phyloP scores from a whole-genome alignment of 1,284 basidiomycete genomes.

The Sporisorium graminicola region DNA sequence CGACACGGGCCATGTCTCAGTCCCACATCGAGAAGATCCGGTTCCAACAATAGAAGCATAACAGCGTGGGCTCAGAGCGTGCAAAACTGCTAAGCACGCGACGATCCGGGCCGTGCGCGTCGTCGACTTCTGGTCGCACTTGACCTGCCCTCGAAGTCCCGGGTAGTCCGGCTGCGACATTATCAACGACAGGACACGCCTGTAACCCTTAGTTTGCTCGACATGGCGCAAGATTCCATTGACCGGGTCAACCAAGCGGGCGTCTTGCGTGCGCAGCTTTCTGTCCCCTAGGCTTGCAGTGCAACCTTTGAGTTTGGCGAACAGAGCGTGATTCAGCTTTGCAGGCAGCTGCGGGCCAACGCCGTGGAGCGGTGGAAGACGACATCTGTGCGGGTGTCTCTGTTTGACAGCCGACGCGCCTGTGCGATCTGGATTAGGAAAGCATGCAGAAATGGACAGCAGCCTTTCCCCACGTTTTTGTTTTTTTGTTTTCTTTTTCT shows the following conservation, averaged over 20 bases:
- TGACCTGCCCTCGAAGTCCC: too few species aligned
- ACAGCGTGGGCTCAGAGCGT: neutral
- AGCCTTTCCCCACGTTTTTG: constrained; percentile 41
- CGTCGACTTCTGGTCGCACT: too few species aligned
- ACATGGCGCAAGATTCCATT: neutral
- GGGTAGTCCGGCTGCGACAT: too few species aligned
- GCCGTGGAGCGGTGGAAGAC: too few species aligned
- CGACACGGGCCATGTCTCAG: constrained; percentile 9
- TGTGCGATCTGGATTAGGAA: constrained; percentile 44
- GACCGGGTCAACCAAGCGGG: neutral
- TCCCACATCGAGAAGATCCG: neutral
- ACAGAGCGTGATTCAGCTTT: constrained; percentile 6
- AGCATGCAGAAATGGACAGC: constrained; percentile 49
- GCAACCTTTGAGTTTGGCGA: too few species aligned
- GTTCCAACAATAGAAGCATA: neutral
- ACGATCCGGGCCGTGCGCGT: neutral
- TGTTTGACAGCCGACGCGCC: constrained; percentile 10
- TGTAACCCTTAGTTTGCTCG: too few species aligned
- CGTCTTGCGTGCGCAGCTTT: neutral
- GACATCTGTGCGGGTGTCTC: too few species aligned
- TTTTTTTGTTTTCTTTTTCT: too few species aligned
- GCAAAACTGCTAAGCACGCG: neutral
- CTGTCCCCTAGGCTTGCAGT: too few species aligned
- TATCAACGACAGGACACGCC: too few species aligned
- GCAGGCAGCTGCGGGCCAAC: neutral